Conservation (phyloP, 2,329 filamentous ascomycete genomes). For the Colletotrichum camelliae region DNA sequence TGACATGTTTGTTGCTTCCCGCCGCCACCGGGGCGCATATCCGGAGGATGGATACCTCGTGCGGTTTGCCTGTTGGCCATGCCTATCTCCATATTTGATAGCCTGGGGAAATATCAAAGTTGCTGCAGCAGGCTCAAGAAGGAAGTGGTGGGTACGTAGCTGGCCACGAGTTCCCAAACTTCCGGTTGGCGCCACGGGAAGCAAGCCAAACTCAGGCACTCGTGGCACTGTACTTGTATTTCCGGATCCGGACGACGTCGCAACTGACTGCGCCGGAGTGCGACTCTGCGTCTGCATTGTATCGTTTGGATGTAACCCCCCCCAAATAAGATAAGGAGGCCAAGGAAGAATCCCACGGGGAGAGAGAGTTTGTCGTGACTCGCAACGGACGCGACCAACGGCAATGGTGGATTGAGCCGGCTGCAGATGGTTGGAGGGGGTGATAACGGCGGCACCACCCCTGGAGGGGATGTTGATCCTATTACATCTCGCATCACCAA, state of each 20-base stretch:
- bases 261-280: not conserved
- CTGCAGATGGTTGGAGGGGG: not conserved
- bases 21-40: not conserved
- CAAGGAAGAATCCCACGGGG: not conserved
- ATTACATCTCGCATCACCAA: not conserved
- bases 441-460: not conserved
- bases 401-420: not conserved
- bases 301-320: not conserved
- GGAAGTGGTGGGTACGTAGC: not conserved
- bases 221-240: not conserved
- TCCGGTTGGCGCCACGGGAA: not conserved
- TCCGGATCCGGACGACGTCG: not conserved
- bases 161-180: not conserved
- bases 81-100: constrained; percentile 2
- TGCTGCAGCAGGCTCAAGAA: not conserved
- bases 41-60: not conserved
- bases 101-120: not conserved
- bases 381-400: not conserved
- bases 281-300: not conserved
- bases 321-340: not conserved
- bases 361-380: not conserved
- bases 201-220: not conserved
- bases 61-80: not conserved
- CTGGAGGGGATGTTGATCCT: not conserved
- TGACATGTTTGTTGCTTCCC: not conserved